These are phyloP conservation scores for Corynespora cassiicola DNA, from an alignment of 2,329 filamentous ascomycete genomes.

Conservation along the genomic window DNA sequence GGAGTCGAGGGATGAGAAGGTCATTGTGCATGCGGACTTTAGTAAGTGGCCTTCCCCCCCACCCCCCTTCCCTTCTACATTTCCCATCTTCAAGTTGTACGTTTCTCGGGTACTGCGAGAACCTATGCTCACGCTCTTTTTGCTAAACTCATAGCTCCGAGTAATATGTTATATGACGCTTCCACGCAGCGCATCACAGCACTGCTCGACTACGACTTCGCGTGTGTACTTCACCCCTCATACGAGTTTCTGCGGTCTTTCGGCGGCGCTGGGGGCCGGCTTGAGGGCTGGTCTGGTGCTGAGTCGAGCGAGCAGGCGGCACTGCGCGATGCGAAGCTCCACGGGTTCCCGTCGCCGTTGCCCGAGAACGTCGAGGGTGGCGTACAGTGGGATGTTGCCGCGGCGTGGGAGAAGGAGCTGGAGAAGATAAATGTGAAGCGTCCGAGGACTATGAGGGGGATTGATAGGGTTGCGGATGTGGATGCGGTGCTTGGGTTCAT, in stretches of 20 bases:
- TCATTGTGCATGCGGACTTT: constrained; percentile 38
- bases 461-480: constrained; percentile 30
- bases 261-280: constrained; percentile 23
- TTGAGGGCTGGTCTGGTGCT: constrained; percentile 25
- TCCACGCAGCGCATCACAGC: constrained; percentile 32
- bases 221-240: constrained; percentile 25
- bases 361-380: constrained; percentile 15
- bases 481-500: constrained; percentile 23
- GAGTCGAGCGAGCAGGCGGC: constrained; percentile 21
- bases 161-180: constrained; percentile 36
- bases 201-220: constrained; percentile 35
- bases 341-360: constrained; percentile 29
- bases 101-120: too few relatives aligned
- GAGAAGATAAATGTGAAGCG: constrained; percentile 19
- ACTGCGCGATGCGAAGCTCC: constrained; percentile 29
- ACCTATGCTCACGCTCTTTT: too few relatives aligned
- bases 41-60: constrained; percentile 27
- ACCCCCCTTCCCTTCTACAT: not conserved
- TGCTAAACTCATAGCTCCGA: constrained; percentile 19
- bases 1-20: constrained; percentile 19
- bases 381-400: constrained; percentile 28
- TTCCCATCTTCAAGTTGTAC: too few relatives aligned
- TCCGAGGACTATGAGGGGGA: constrained; percentile 28
- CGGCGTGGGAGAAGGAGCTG: constrained; percentile 27
- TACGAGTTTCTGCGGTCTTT: constrained; percentile 34